Evolutionary conservation across 2,329 filamentous ascomycete species (phyloP).

Genomic region (Aspergillus aculeatinus): DNA sequence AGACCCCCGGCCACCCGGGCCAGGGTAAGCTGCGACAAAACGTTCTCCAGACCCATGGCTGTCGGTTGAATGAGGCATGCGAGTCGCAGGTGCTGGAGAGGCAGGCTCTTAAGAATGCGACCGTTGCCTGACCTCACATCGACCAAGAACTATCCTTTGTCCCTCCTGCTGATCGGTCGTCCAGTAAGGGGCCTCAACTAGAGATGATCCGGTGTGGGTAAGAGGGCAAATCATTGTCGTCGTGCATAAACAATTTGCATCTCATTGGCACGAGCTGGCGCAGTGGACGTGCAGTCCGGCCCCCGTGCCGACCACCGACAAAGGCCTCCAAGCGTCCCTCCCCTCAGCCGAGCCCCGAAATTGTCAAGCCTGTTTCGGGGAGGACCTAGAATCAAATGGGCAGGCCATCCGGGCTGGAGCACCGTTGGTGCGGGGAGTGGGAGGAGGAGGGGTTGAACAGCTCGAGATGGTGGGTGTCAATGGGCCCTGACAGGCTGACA

Average conservation of each 20-base stretch:
- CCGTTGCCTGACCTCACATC: background rate
- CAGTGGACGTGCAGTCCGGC: background rate
- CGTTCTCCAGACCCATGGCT: slow-evolving; percentile 25
- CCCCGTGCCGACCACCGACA: background rate
- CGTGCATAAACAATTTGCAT: background rate
- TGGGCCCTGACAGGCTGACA: background rate
- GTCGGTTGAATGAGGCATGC: background rate
- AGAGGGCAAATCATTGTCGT: background rate
- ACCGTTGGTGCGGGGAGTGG: background rate
- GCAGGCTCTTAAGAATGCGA: background rate
- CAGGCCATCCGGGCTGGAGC: background rate
- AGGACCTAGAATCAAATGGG: background rate
- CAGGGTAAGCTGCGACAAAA: slow-evolving; percentile 29
- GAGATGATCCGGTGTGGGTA: background rate
- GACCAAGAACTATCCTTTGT: background rate
- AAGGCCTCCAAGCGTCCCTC: background rate
- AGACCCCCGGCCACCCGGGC: slow-evolving; percentile 24
- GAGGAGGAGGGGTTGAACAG: background rate
- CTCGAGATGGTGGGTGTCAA: background rate
- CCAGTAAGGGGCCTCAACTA: background rate
- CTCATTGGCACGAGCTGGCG: background rate
- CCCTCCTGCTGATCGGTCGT: background rate
- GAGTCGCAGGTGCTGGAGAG: background rate
- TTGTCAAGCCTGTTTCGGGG: background rate
- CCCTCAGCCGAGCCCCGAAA: background rate